Conservation (phyloP, 768 basidiomycete species). For the Pleurotus tuber-regium region DNA sequence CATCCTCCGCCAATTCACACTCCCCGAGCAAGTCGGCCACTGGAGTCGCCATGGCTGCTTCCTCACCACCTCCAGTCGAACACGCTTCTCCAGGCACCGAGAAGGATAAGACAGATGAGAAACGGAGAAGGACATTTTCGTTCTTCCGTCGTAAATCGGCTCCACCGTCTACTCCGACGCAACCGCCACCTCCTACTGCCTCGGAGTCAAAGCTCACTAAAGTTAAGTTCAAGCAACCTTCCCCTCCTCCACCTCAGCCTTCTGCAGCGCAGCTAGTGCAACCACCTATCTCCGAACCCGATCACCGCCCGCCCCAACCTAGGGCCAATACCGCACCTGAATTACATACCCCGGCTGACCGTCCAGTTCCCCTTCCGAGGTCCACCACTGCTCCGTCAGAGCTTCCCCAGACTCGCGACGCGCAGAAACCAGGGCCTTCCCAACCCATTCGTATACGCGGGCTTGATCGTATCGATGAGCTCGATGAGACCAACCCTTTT, state of each 20-base stretch:
- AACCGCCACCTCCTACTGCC: neutral
- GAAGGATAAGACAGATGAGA: neutral
- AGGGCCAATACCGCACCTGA: conserved; percentile 15
- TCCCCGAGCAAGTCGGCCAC: neutral
- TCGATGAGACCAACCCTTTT: conserved; percentile 74
- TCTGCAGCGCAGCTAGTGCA: neutral
- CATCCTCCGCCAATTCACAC: conserved; percentile 1
- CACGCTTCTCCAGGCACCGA: too few species aligned
- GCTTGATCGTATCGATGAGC: conserved; percentile 73
- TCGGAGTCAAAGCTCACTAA: neutral
- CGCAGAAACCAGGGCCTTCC: neutral
- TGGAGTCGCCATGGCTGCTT: neutral
- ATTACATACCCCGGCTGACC: conserved; percentile 11
- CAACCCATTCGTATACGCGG: conserved; percentile 19
- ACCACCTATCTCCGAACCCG: neutral
- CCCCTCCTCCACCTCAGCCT: neutral
- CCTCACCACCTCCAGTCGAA: neutral
- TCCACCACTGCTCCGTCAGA: conserved; percentile 19
- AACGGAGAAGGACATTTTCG: conserved; percentile 1
- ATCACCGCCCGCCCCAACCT: conserved; percentile 14
- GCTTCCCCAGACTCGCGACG: neutral
- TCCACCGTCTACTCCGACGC: neutral
- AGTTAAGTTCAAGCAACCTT: neutral
- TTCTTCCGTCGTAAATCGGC: conserved; percentile 7
- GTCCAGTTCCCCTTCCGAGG: conserved; percentile 21